phyloP scores from a whole-genome alignment of 257 asterid genomes.

The Voacanga thouarsii region DNA sequence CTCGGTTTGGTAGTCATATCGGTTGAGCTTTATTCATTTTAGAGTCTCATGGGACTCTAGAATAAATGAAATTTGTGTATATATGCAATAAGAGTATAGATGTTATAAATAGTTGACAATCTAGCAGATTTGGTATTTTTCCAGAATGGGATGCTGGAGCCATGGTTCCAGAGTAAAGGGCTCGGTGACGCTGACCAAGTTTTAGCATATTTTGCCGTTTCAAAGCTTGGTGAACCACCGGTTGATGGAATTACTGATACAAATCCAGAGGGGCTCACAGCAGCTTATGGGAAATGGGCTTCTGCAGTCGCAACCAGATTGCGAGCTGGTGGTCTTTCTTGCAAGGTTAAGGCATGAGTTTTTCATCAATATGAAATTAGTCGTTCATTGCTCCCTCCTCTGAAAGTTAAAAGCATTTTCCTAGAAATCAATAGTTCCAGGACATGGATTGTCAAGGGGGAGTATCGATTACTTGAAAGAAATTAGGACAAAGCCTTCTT shows the following conservation, averaged over 20 bases:
- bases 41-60: neutral
- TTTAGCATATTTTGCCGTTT: constrained; percentile 89
- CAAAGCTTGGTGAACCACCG: constrained; percentile 93
- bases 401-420: no score
- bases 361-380: neutral
- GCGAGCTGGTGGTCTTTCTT: constrained; percentile 76
- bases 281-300: constrained; percentile 96
- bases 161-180: constrained; percentile 87
- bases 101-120: constrained; percentile 49
- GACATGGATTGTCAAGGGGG: neutral
- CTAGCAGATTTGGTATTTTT: constrained; percentile 98
- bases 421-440: neutral
- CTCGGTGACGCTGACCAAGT: constrained; percentile 87
- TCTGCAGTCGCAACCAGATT: constrained; percentile 82
- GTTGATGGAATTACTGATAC: constrained; percentile 88
- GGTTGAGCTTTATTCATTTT: neutral
- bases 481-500: no score
- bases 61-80: neutral
- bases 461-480: no score
- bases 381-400: neutral
- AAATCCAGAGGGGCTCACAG: constrained; percentile 92
- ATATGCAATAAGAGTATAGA: neutral
- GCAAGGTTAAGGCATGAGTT: constrained; percentile 58
- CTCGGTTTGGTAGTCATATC: neutral
- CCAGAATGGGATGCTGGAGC: constrained; percentile 99